Conservation (phyloP, 768 basidiomycete genomes). For the Naganishia kalamii region DNA sequence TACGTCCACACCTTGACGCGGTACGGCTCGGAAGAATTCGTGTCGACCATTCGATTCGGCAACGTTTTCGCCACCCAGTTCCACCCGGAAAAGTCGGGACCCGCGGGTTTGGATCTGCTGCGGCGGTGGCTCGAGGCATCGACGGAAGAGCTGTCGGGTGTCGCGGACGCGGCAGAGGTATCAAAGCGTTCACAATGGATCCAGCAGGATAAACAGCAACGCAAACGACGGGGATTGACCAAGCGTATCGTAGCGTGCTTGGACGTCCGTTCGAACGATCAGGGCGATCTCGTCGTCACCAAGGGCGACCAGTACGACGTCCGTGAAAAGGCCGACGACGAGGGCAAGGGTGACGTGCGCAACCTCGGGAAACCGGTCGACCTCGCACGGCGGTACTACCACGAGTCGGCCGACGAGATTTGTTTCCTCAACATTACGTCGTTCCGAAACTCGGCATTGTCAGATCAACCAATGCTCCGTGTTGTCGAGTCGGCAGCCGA, state of each 20-base stretch:
- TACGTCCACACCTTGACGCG: conserved; percentile 84
- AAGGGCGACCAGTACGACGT: conserved; percentile 99
- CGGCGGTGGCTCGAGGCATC: conserved; percentile 64
- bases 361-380: conserved; percentile 97
- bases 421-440: conserved; percentile 99
- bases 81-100: conserved; percentile 95
- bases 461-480: conserved; percentile 96
- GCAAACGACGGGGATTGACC: conserved; percentile 56
- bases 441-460: conserved; percentile 90
- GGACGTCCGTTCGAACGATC: conserved; percentile 93
- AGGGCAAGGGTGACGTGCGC: conserved; percentile 55
- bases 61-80: conserved; percentile 93
- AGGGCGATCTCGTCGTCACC: conserved; percentile 94
- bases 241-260: conserved; percentile 95
- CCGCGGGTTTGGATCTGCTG: conserved; percentile 73
- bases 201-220: conserved; percentile 22
- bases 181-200: conserved; percentile 1
- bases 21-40: conserved; percentile 87
- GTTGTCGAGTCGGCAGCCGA: conserved; percentile 85
- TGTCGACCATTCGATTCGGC: conserved; percentile 71
- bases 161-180: conserved; percentile 11
- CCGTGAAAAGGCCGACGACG: conserved; percentile 59
- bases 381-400: conserved; percentile 77
- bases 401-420: conserved; percentile 85
- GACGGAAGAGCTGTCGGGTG: conserved; percentile 29